These are phyloP conservation scores for Prunus mume DNA, from an alignment of 306 rosid species.

Conservation along the genomic window DNA sequence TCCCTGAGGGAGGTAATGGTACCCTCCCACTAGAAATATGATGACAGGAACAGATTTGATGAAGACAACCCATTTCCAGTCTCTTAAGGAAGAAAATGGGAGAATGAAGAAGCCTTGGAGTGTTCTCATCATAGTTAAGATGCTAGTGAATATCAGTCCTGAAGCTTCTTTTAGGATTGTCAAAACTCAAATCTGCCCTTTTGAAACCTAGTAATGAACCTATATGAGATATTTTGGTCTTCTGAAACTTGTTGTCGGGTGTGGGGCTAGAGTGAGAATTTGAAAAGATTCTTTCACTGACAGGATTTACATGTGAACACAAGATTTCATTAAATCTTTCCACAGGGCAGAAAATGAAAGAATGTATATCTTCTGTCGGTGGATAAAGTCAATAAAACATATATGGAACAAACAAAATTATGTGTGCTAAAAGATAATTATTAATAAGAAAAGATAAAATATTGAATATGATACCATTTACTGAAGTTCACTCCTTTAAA, in stretches of 20 bases:
- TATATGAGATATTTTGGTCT: background rate
- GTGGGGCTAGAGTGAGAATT: too few species aligned
- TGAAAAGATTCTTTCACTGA: background rate
- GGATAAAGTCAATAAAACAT: background rate
- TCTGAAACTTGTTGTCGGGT: too few species aligned
- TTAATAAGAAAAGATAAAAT: too few species aligned
- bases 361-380: background rate
- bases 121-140: background rate
- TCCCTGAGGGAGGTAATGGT: background rate
- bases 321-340: background rate
- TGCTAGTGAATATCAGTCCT: background rate
- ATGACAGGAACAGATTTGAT: background rate
- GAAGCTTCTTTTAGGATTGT: background rate
- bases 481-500: background rate
- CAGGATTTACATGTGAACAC: background rate
- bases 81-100: background rate
- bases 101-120: background rate
- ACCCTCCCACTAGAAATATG: background rate
- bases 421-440: background rate
- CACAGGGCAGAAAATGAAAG: background rate
- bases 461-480: background rate
- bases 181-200: background rate
- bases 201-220: background rate
- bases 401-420: background rate
- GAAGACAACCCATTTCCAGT: background rate